Evolutionary conservation across 2,329 filamentous ascomycete genomes (phyloP), one percentile per base, ranked within the genome.

Genomic region (Diaporthe sp.): DNA sequence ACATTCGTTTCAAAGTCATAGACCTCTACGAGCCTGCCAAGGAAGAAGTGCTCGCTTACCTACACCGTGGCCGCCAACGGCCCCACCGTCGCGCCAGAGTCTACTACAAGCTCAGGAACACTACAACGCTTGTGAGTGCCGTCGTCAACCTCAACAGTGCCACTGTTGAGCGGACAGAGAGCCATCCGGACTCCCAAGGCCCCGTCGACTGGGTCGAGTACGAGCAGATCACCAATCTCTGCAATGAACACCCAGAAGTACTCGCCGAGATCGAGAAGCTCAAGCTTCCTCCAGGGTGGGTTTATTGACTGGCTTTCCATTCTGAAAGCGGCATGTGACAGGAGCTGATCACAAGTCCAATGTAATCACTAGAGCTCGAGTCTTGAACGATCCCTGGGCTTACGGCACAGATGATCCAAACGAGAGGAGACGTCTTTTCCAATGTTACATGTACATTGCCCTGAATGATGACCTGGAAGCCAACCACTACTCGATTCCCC

Each of bases 181-280:
- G 33, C 17, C 54, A n/a, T 4, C 30, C 30, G 22, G 54, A 57
- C 54, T 35, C 54, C 9, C 54, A 57, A 19, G 54, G 54, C 33
- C 54, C 54, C 9, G 54, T 57, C 8, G 54, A 57, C 54, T 57
- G 54, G 55, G 30, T 58, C 30, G 55, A 58, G 33, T 58, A 58
- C 30, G 55, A 58, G 19, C 55, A 58, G 22, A 6, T 58, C 6
- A 35, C 55, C 33, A 58, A 38, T 58, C 30, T 22, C 19, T 58
- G 55, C 22, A 58, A 35, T 17, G 33, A 58, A 19, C 30, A 58
- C 10, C 55, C 55, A 10, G 55, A 58, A 19, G 55, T 58, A 10
- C 30, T 58, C 19, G 55, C 55, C 19, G 55, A 58, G 55, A 35
- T 58, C 19, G 17, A 57, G 54, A 57, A 57, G 54, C 54, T 57